These are phyloP conservation scores for Astragalus membranaceus DNA, from an alignment of 306 rosid genomes.

Conservation along the genomic window DNA sequence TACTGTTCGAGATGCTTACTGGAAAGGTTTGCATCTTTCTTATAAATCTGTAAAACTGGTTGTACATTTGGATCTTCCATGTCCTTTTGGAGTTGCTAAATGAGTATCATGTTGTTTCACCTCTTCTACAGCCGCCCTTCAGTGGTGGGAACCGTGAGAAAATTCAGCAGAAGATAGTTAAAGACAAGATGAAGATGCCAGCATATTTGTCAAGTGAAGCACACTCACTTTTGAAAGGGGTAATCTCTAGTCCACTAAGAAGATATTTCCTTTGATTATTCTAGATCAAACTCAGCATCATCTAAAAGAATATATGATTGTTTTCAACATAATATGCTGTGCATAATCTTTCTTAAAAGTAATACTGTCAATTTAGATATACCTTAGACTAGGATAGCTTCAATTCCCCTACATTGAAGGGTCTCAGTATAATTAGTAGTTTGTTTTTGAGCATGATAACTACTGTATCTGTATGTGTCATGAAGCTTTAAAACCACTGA, in stretches of 20 bases:
- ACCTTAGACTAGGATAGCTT: too few relatives aligned
- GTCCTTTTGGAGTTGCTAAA: slow-evolving; percentile 12
- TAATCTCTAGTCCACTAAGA: slow-evolving; percentile 23
- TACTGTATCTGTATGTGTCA: background rate
- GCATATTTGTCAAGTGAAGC: slow-evolving; percentile 85
- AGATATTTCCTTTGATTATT: background rate
- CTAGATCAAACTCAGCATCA: background rate
- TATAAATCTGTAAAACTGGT: background rate
- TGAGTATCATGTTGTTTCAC: slow-evolving; percentile 15
- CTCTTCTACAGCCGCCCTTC: slow-evolving; percentile 76
- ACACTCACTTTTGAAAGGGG: slow-evolving; percentile 86
- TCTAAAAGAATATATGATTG: background rate
- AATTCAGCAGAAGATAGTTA: slow-evolving; percentile 83
- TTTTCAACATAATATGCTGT: background rate
- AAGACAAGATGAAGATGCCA: slow-evolving; percentile 90
- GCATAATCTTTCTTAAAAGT: too few relatives aligned
- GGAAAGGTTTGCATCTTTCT: slow-evolving; percentile 62
- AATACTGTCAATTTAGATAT: too few relatives aligned
- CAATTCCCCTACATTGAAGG: background rate
- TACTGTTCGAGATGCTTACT: slow-evolving; percentile 92
- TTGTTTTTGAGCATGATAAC: background rate
- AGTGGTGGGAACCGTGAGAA: slow-evolving; percentile 80
- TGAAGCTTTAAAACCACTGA: background rate
- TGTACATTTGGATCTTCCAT: slow-evolving; percentile 3
- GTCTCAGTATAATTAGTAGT: background rate